These are phyloP conservation scores for Hypoxylon lenormandii DNA, from an alignment of 495 filamentous ascomycete species.

Conservation along the genomic window DNA sequence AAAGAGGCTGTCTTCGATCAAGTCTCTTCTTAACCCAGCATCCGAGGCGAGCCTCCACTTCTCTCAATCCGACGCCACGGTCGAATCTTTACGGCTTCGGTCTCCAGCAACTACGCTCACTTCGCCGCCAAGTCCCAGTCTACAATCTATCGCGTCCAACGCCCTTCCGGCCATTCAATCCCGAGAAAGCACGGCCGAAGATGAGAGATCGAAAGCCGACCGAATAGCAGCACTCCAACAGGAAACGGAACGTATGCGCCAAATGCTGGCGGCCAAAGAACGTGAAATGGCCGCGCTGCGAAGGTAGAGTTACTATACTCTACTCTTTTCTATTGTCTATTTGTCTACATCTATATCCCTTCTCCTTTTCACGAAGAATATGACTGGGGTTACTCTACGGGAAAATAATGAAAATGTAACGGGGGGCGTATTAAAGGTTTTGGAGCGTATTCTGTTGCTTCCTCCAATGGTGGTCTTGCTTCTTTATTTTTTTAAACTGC, in stretches of 20 bases:
- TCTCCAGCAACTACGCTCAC: slow-evolving; percentile 53
- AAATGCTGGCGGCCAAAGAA: slow-evolving; percentile 79
- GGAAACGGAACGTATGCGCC: slow-evolving; percentile 81
- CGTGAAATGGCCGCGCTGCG: slow-evolving; percentile 78
- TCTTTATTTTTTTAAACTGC: slow-evolving; percentile 17
- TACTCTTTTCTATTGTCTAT: neutral
- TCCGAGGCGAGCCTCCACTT: slow-evolving; percentile 37
- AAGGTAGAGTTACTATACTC: slow-evolving; percentile 31
- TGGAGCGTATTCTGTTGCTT: slow-evolving; percentile 24
- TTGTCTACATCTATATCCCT: slow-evolving; percentile 21
- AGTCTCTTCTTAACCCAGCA: slow-evolving; percentile 79
- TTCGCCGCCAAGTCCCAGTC: slow-evolving; percentile 54
- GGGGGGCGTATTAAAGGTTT: slow-evolving; percentile 8
- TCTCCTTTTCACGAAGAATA: slow-evolving; percentile 21
- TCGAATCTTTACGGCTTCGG: slow-evolving; percentile 50
- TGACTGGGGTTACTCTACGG: slow-evolving; percentile 20
- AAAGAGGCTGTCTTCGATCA: slow-evolving; percentile 80
- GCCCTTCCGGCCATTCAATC: slow-evolving; percentile 50
- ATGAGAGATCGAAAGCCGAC: slow-evolving; percentile 69
- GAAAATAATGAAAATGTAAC: slow-evolving; percentile 24
- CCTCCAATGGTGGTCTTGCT: slow-evolving; percentile 13
- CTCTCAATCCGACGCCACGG: slow-evolving; percentile 36
- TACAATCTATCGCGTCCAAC: slow-evolving; percentile 49
- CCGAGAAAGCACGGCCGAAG: slow-evolving; percentile 60
- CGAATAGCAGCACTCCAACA: slow-evolving; percentile 73